These are phyloP conservation scores for Domatiomyces catenatus DNA, from an alignment of 2,329 filamentous ascomycete genomes.

Conservation along the genomic window DNA sequence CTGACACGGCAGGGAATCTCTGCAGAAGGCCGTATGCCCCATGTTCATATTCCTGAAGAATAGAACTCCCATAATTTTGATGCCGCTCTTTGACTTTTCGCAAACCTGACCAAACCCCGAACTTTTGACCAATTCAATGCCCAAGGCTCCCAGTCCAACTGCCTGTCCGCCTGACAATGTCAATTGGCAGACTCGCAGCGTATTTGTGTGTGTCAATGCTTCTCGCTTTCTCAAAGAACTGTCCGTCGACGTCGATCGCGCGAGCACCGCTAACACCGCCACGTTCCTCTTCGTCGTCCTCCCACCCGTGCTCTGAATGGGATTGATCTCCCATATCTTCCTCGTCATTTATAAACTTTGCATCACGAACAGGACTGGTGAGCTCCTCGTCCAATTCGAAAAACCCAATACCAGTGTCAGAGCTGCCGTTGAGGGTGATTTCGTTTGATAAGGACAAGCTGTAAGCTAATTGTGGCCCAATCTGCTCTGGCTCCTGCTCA, in stretches of 20 bases:
- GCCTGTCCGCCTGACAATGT: constrained; percentile 12
- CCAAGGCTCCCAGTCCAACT: constrained; percentile 16
- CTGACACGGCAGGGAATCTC: too few relatives aligned
- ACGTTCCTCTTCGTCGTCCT: constrained; percentile 1
- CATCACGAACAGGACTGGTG: constrained; percentile 9
- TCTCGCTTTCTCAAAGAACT: background rate
- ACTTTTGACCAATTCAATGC: constrained; percentile 6
- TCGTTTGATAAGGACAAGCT: constrained; percentile 8
- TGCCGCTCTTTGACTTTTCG: background rate
- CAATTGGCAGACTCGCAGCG: constrained; percentile 13
- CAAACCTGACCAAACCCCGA: too few relatives aligned
- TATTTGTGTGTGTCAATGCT: background rate
- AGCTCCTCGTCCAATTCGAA: constrained; percentile 18
- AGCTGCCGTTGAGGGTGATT: constrained; percentile 8
- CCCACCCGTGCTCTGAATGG: background rate
- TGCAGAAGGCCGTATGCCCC: background rate
- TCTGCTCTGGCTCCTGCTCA: background rate
- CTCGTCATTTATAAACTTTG: constrained; percentile 3
- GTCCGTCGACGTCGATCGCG: constrained; percentile 1
- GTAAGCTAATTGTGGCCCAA: constrained; percentile 5
- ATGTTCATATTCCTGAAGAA: background rate
- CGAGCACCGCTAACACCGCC: background rate
- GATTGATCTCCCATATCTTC: constrained; percentile 3
- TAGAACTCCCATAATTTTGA: background rate
- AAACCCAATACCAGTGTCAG: constrained; percentile 13